These are phyloP conservation scores for Raddia guianensis DNA, from an alignment of 176 grass and related monocot genomes.

Conservation along the genomic window DNA sequence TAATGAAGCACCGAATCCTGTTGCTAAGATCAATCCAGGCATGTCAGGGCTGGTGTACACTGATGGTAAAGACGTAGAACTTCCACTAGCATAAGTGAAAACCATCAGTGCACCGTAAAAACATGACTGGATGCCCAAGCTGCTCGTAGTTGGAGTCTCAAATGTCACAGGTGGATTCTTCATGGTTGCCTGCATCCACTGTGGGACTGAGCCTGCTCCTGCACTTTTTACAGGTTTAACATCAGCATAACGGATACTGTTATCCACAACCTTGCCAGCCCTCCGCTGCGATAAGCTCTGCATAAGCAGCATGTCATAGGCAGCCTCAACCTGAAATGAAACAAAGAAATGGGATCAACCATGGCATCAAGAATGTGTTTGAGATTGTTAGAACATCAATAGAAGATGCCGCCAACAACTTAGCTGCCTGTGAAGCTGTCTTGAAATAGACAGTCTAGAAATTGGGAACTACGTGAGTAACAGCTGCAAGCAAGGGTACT, in stretches of 20 bases:
- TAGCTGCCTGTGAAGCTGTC: conserved; percentile 2
- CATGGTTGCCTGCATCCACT: conserved; percentile 76
- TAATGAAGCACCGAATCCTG: conserved; percentile 81
- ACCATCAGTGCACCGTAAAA: conserved; percentile 87
- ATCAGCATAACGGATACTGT: conserved; percentile 84
- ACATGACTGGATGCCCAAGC: conserved; percentile 73
- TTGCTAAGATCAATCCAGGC: conserved; percentile 81
- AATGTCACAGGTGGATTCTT: conserved; percentile 73
- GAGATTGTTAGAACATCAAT: conserved; percentile 11
- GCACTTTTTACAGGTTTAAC: conserved; percentile 72
- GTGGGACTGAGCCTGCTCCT: conserved; percentile 45
- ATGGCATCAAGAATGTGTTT: conserved; percentile 11
- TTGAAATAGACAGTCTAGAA: conserved; percentile 40
- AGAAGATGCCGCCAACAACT: conserved; percentile 30
- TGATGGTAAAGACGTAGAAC: conserved; percentile 59
- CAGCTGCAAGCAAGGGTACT: conserved; percentile 41
- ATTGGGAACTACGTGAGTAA: conserved; percentile 36
- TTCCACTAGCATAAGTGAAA: conserved; percentile 82
- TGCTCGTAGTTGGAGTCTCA: conserved; percentile 62
- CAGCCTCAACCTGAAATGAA: conserved; percentile 80
- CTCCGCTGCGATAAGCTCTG: conserved; percentile 77
- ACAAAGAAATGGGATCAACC: conserved; percentile 24
- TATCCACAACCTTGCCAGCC: conserved; percentile 87
- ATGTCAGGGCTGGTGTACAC: conserved; percentile 70
- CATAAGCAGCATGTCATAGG: conserved; percentile 95